Percentiles rank a stretch among this genome's conserved stretches.
These are phyloP conservation scores for Digitaria exilis DNA, from an alignment of 202 grass and related monocot species.

Conservation along the genomic window DNA sequence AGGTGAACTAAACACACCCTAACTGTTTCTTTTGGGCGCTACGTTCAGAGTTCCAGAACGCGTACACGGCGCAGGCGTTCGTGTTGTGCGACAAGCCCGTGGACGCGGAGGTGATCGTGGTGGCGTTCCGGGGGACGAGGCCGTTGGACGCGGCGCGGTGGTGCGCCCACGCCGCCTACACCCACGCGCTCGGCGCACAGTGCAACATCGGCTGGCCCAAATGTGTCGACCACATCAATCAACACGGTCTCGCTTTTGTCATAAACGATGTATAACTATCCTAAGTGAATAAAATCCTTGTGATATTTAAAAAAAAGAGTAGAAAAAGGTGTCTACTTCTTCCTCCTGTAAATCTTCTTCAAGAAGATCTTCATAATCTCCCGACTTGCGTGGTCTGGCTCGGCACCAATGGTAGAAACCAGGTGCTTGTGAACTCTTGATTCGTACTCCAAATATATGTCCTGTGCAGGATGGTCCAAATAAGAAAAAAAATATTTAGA, in stretches of 20 bases:
- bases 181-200: conserved; percentile 81
- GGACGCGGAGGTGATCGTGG: conserved; percentile 71
- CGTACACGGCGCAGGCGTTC: conserved; percentile 72
- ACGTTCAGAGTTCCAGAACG: conserved; percentile 69
- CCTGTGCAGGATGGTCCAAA: conserved; percentile 23
- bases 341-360: conserved; percentile 76
- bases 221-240: conserved; percentile 43
- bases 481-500: neutral
- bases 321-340: conserved; percentile 42
- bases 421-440: conserved; percentile 61
- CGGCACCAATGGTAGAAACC: conserved; percentile 55
- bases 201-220: conserved; percentile 57
- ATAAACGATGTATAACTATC: too few species aligned
- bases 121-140: conserved; percentile 80
- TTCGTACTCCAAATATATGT: conserved; percentile 73
- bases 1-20: too few species aligned
- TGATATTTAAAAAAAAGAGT: too few species aligned
- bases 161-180: conserved; percentile 68
- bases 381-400: conserved; percentile 42
- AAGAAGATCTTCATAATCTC: conserved; percentile 65
- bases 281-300: too few species aligned
- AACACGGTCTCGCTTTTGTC: too few species aligned
- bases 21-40: too few species aligned
- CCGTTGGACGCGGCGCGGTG: conserved; percentile 68
- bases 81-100: conserved; percentile 63